These are phyloP conservation scores for Coemansia sp. DNA, from an alignment of 192 early-diverging fungal species.

Conservation along the genomic window DNA sequence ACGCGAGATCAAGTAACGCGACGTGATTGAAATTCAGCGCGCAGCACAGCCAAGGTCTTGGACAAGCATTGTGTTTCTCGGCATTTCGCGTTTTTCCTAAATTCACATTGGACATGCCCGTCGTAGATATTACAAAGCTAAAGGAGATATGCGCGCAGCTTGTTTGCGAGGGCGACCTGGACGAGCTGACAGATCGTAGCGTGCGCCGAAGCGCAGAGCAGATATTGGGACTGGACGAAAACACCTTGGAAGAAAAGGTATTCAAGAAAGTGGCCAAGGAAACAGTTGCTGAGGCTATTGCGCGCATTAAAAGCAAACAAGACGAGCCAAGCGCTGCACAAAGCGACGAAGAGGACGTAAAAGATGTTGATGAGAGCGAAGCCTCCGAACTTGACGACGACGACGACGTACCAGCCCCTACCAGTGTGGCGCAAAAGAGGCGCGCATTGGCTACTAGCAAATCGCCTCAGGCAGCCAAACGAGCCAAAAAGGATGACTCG, in stretches of 20 bases:
- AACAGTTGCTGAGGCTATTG: slow-evolving; percentile 12
- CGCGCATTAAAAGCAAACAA: slow-evolving; percentile 3
- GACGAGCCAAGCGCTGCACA: neutral
- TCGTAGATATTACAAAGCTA: slow-evolving; percentile 18
- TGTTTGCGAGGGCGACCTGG: slow-evolving; percentile 36
- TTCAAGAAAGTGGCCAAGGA: slow-evolving; percentile 40
- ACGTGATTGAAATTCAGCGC: slow-evolving; percentile 2
- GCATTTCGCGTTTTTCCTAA: neutral
- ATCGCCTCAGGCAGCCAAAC: slow-evolving; percentile 18
- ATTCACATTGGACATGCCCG: slow-evolving; percentile 14
- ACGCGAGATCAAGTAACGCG: neutral
- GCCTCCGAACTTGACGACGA: slow-evolving; percentile 26
- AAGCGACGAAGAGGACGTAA: slow-evolving; percentile 4
- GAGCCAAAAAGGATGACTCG: neutral
- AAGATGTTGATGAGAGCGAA: slow-evolving; percentile 5
- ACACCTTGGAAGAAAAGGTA: slow-evolving; percentile 27
- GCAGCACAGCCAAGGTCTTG: neutral
- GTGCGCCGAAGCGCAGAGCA: slow-evolving; percentile 38
- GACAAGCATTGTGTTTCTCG: neutral
- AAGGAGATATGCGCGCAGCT: slow-evolving; percentile 26
- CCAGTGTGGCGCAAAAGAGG: neutral
- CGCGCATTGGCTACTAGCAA: neutral
- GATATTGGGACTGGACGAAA: slow-evolving; percentile 27
- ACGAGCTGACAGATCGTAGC: slow-evolving; percentile 33
- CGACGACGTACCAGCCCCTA: slow-evolving; percentile 7